Evolutionary conservation across 805 yeast genomes (phyloP).

Genomic region (Trichomonascus vanleenenianus): DNA sequence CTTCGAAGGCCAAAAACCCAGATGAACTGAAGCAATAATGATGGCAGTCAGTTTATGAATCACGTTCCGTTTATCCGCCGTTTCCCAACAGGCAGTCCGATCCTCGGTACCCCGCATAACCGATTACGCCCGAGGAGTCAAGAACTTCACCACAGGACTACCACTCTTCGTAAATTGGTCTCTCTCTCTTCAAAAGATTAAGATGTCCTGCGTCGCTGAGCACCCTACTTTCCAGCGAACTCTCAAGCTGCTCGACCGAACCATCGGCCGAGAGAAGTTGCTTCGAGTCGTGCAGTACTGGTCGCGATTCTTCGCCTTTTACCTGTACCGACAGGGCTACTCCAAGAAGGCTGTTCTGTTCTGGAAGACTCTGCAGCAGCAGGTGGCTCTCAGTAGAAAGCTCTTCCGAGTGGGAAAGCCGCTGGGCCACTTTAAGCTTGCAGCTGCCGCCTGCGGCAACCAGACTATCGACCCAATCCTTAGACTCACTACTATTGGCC

Average conservation of each 20-base stretch:
- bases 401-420: constrained; percentile 81
- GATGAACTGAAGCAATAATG: no score
- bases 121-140: no score
- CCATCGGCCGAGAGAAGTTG: constrained; percentile 74
- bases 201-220: constrained; percentile 37
- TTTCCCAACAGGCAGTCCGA: no score
- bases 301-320: constrained; percentile 62
- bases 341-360: constrained; percentile 38
- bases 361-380: constrained; percentile 49
- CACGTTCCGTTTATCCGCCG: no score
- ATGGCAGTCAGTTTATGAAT: no score
- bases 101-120: no score
- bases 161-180: no score
- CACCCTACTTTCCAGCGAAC: constrained; percentile 65
- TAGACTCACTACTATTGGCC: constrained; percentile 35
- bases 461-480: constrained; percentile 55
- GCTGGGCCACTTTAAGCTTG: constrained; percentile 56
- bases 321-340: constrained; percentile 50
- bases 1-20: no score
- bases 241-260: constrained; percentile 54
- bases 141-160: no score
- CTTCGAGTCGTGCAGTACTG: constrained; percentile 75
- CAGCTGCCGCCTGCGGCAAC: constrained; percentile 54
- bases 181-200: neutral
- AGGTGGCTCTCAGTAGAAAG: constrained; percentile 69